phyloP scores from a whole-genome alignment of 2,329 filamentous ascomycete genomes.

The Thyridium curvatum region DNA sequence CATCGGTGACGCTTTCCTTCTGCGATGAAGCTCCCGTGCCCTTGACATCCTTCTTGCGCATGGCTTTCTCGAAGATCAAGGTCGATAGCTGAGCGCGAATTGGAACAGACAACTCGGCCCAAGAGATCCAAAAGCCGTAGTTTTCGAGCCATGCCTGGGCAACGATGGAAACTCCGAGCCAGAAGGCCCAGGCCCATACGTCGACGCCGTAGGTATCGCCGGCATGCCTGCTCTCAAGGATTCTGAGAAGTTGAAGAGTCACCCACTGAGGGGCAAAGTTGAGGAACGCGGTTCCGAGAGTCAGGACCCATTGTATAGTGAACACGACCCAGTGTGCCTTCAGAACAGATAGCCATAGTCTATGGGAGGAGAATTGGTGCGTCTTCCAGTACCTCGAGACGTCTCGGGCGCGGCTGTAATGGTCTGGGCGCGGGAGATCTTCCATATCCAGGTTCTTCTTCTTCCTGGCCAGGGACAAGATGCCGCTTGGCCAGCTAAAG shows the following conservation, averaged over 20 bases:
- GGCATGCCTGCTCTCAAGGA: conserved; percentile 50
- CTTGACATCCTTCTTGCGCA: conserved; percentile 73
- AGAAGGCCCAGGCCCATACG: conserved; percentile 63
- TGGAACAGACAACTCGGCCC: conserved; percentile 56
- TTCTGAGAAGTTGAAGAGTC: conserved; percentile 57
- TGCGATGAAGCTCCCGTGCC: conserved; percentile 43
- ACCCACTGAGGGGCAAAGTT: conserved; percentile 66
- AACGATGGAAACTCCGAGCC: conserved; percentile 54
- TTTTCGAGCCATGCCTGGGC: conserved; percentile 55
- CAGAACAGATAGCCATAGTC: conserved; percentile 56
- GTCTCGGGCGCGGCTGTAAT: conserved; percentile 44
- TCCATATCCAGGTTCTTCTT: conserved; percentile 55
- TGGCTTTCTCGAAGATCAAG: conserved; percentile 70
- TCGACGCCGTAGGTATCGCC: conserved; percentile 40
- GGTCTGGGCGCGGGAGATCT: conserved; percentile 57
- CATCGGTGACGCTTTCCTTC: conserved; percentile 21
- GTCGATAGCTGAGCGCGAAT: conserved; percentile 65
- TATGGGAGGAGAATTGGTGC: conserved; percentile 32
- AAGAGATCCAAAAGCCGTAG: conserved; percentile 62
- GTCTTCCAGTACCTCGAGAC: conserved; percentile 43
- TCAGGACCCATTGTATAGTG: conserved; percentile 51
- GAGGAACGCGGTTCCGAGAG: conserved; percentile 46
- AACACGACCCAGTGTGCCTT: conserved; percentile 51
- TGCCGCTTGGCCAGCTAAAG: conserved; percentile 54
- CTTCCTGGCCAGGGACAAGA: conserved; percentile 48